Percentiles rank a stretch among this genome's conserved stretches.
Evolutionary conservation across 176 grass and related monocot genomes (phyloP).

Genomic region (Otatea glauca): DNA sequence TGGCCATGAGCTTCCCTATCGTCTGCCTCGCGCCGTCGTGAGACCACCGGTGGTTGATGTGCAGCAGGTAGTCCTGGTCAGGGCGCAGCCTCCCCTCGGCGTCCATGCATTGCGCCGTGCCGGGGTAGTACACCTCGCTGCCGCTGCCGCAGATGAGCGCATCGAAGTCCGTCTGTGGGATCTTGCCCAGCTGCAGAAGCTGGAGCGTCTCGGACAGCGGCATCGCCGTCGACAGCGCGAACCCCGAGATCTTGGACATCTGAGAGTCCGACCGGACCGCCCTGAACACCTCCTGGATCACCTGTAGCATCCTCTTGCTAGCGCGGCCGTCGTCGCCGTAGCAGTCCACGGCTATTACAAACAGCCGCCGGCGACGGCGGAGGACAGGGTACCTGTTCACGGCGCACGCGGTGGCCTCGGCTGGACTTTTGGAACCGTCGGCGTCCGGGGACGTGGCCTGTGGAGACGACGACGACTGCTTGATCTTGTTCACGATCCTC

Average conservation of each 20-base stretch:
- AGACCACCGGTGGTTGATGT: slow-evolving; percentile 89
- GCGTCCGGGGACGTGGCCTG: slow-evolving; percentile 9
- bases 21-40: slow-evolving; percentile 72
- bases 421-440: slow-evolving; percentile 47
- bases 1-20: slow-evolving; percentile 67
- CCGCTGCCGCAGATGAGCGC: slow-evolving; percentile 87
- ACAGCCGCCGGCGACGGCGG: slow-evolving; percentile 77
- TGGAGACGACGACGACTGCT: slow-evolving; percentile 45
- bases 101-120: slow-evolving; percentile 67
- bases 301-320: slow-evolving; percentile 73
- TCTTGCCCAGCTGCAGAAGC: slow-evolving; percentile 69
- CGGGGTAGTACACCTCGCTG: slow-evolving; percentile 93
- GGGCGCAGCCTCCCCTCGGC: slow-evolving; percentile 75
- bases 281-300: slow-evolving; percentile 85
- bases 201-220: slow-evolving; percentile 66
- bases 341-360: slow-evolving; percentile 80
- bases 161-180: slow-evolving; percentile 77
- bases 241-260: slow-evolving; percentile 91
- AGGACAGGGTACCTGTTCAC: slow-evolving; percentile 83
- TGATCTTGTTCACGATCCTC: slow-evolving; percentile 86
- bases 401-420: slow-evolving; percentile 25
- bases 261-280: slow-evolving; percentile 84
- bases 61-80: slow-evolving; percentile 85
- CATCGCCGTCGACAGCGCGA: slow-evolving; percentile 91
- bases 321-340: slow-evolving; percentile 69